These are phyloP conservation scores for Xylariaceae sp. DNA, from an alignment of 2,329 filamentous ascomycete species.

Conservation along the genomic window DNA sequence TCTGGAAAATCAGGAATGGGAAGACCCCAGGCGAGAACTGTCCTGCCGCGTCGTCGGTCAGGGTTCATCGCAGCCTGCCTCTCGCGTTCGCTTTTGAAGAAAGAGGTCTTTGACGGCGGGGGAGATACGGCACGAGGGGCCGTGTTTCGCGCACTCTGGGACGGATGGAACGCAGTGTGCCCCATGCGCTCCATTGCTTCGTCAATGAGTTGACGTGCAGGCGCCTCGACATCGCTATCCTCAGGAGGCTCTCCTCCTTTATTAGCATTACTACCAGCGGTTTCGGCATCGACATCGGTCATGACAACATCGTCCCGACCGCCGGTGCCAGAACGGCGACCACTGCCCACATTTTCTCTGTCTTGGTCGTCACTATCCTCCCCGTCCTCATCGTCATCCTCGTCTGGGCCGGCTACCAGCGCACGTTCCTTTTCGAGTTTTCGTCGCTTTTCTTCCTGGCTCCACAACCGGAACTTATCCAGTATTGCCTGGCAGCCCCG, in stretches of 20 bases:
- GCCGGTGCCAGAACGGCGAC: conserved; percentile 20
- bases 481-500: conserved; percentile 74
- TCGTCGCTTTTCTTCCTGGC: conserved; percentile 78
- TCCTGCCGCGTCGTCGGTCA: conserved; percentile 63
- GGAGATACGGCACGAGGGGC: conserved; percentile 33
- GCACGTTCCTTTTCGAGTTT: conserved; percentile 70
- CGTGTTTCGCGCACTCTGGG: conserved; percentile 25
- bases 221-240: conserved; percentile 64
- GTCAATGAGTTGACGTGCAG: conserved; percentile 68
- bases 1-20: conserved; percentile 68
- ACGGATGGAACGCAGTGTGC: conserved; percentile 23
- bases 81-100: conserved; percentile 75
- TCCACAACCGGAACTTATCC: conserved; percentile 84
- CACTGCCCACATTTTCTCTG: conserved; percentile 16
- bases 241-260: conserved; percentile 53
- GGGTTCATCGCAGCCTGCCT: conserved; percentile 74
- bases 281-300: conserved; percentile 18
- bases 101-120: conserved; percentile 58
- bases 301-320: conserved; percentile 35
- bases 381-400: conserved; percentile 35
- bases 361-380: conserved; percentile 27
- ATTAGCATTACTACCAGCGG: conserved; percentile 25
- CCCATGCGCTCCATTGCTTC: conserved; percentile 48
- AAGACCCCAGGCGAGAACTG: conserved; percentile 73
- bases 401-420: conserved; percentile 44